A percentile compares a stretch with the other conserved stretches of the same genome.
These are phyloP conservation scores for Leccinum barrowsii DNA, from an alignment of 768 basidiomycete genomes.

Conservation along the genomic window DNA sequence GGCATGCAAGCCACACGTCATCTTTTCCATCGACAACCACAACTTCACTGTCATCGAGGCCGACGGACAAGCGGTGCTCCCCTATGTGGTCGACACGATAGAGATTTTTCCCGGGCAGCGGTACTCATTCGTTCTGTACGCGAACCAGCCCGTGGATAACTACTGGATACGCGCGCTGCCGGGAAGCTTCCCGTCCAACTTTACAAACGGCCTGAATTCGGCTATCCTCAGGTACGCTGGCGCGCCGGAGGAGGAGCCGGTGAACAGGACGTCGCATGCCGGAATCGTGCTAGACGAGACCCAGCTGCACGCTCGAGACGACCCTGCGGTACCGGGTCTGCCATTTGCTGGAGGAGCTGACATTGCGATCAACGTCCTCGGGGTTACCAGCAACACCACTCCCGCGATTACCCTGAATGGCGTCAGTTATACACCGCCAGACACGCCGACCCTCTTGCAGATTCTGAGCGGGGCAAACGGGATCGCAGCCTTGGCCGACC, in stretches of 20 bases:
- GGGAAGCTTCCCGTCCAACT: conserved; percentile 16
- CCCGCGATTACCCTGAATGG: conserved; percentile 33
- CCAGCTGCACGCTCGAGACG: conserved; percentile 33
- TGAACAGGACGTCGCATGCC: conserved; percentile 5
- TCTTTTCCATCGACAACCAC: conserved; percentile 46
- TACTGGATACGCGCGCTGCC: conserved; percentile 42
- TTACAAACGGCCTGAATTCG: conserved; percentile 32
- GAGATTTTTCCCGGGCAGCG: conserved; percentile 49
- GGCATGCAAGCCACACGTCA: conserved; percentile 42
- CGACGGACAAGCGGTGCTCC: conserved; percentile 39
- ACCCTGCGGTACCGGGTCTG: conserved; percentile 29
- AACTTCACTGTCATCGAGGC: conserved; percentile 46
- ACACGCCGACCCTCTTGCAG: conserved; percentile 44
- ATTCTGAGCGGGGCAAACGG: conserved; percentile 36
- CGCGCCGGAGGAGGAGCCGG: conserved; percentile 34
- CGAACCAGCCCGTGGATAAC: conserved; percentile 34
- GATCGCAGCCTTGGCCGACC: conserved; percentile 35
- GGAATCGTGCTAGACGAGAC: conserved; percentile 34
- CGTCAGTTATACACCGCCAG: conserved; percentile 32
- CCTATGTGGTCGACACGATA: conserved; percentile 38
- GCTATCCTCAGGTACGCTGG: conserved; percentile 43
- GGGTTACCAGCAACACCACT: conserved; percentile 26
- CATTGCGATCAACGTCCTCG: conserved; percentile 35
- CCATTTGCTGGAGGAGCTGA: conserved; percentile 40
- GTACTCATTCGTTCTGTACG: conserved; percentile 43